Base-by-base conservation (phyloP, 179 eudicot genomes). In the Vitellaria paradoxa region DNA sequence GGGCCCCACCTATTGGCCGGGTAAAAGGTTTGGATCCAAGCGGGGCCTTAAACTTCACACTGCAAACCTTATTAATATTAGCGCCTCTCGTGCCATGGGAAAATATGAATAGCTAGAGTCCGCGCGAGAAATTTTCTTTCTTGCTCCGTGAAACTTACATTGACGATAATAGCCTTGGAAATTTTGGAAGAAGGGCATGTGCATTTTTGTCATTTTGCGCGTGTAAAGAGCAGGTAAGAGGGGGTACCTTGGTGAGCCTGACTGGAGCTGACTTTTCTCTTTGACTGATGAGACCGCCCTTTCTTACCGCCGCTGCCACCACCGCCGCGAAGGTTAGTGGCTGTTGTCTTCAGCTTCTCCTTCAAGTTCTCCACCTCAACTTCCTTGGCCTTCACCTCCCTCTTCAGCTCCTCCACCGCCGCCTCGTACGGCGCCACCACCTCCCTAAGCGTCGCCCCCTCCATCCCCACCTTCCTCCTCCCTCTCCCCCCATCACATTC, bases 351-450 rank as follows among this genome's bases (percentile, higher is more conserved):
- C 21, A 93, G 82, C 84, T 86, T 87, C 80, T 85, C 89, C 81
- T 76, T 87, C 81, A 96, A 78, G 46, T 72, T 86, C 78, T 91
- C 97, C 60, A 92, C 83, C 83, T 94, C 98, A 49, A 10, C 81
- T 56, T 94, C 93, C 86, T 84, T 91, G 6, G 70, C 87, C 89
- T 87, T 96, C 78, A 94, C 86, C 78, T 91, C 94, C 74, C 77
- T 86, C 87, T 89, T 92, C 84, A 96, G 62, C 75, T 94, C 96
- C 86, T 84, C 90, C 85, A 94, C 80, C 80, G 88, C 93, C 78
- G 97, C 96, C 90, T 96, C 97, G 23, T 92, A 94, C 72, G 98
- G 97, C 79, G 91, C 94, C 79, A 89, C 96, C 82, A 91, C 91
- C 74, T 89, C 97, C 79, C 86, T 85, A 75, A 88, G 76, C 67